Evolutionary conservation across 2,329 filamentous ascomycete species (phyloP), one percentile per base, ranked within the genome.

Genomic region (Arthrobotrys sphaeroides): DNA sequence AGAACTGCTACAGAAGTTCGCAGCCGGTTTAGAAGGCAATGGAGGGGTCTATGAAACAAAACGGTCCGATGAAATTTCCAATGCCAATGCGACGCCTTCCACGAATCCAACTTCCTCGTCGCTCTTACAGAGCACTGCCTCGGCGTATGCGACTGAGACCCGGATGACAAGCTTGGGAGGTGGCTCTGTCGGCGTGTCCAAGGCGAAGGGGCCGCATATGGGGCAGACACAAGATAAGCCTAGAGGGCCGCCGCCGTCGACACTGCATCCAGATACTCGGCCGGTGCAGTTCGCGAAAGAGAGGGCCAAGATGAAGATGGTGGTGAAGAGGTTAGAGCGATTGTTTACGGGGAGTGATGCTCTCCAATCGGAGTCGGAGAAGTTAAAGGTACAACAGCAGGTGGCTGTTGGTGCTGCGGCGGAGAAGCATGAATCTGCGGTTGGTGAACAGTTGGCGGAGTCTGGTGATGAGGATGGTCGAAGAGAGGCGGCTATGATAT

Each of bases 241-340:
- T 1, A 65, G 36, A 33, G 20, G 31, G 7, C 12, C 20, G 18
- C 22, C 59, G 9, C 26, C 9, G 13, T 26, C 16, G 4, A 36
- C 51, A n/a, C 16, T 59, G 26, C 36, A 38, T 38, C 9, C 18
- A 33, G 72, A 69, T 4, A 9, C 31, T 4, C 40, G 20, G 10
- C 53, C 60, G 12, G 16, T 64, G 13, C 66, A 77, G 12, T 45
- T 84, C 86, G 22, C 81, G 80, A 12, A 81, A 0, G 91, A 94
- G 12, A 89, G 88, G 77, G 87, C 90, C 4, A 92, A 88, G 83
- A 93, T 92, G 84, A 92, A 90, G 80, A 80, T 93, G 18, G 90
- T 94, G 0, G 92, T 94, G 1, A 87, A 88, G 64, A 87, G 91
- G 1, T 82, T 96, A 4, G 92, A 96, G 80, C 91, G 94, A 77